Evolutionary conservation across 2,329 filamentous ascomycete species (phyloP).

Genomic region (Aciculosporium take): DNA sequence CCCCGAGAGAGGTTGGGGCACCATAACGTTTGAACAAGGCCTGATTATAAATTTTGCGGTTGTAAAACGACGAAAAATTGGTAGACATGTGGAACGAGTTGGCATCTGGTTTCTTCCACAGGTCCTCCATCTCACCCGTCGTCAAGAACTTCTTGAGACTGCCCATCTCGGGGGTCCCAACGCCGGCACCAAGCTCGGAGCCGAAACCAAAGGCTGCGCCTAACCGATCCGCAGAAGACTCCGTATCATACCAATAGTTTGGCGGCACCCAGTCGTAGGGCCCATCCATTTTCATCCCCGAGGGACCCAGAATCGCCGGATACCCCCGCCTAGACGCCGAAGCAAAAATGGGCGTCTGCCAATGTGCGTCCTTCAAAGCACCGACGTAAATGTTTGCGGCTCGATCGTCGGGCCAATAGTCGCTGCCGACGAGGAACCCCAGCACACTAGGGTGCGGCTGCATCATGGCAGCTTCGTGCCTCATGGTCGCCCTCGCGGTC

Average conservation of each 20-base stretch:
- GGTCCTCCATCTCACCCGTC: conserved; percentile 32
- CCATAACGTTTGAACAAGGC: conserved; percentile 39
- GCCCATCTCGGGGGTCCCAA: conserved; percentile 43
- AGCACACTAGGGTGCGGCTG: conserved; percentile 46
- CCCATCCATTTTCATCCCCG: conserved; percentile 52
- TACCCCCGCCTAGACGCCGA: conserved; percentile 42
- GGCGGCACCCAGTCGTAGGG: conserved; percentile 54
- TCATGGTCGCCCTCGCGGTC: conserved; percentile 39
- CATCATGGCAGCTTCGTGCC: conserved; percentile 45
- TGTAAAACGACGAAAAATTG: conserved; percentile 38
- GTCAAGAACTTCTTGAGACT: conserved; percentile 41
- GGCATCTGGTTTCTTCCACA: conserved; percentile 41
- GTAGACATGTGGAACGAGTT: conserved; percentile 47
- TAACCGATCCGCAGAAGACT: conserved; percentile 22
- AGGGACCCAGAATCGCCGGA: conserved; percentile 34
- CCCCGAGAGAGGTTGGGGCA: conserved; percentile 32
- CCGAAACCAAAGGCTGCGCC: conserved; percentile 51
- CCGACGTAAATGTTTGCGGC: conserved; percentile 39
- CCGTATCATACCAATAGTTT: conserved; percentile 45
- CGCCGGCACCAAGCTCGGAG: conserved; percentile 46
- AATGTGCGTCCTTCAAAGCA: conserved; percentile 35
- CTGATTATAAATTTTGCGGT: conserved; percentile 42
- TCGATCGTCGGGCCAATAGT: conserved; percentile 46
- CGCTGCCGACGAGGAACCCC: conserved; percentile 44
- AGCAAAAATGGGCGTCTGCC: conserved; percentile 42